phyloP scores from a whole-genome alignment of 176 grass and related monocot genomes.

The Alloteropsis semialata region DNA sequence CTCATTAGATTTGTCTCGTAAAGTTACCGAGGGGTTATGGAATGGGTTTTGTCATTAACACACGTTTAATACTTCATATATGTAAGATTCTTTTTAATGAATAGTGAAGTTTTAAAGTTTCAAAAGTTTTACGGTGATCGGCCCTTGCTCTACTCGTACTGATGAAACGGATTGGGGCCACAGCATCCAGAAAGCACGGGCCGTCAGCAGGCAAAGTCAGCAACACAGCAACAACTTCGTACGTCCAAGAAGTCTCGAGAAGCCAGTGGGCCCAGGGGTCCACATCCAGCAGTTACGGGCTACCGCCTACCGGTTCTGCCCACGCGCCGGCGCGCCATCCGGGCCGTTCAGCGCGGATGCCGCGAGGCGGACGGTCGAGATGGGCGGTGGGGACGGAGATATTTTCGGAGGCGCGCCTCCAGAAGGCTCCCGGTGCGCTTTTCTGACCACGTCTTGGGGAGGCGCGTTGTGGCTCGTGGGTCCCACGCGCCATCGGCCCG shows the following conservation, averaged over 20 bases:
- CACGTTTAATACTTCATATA: too few species aligned
- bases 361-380: not conserved
- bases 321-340: not conserved
- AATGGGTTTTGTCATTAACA: too few species aligned
- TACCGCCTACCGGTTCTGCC: not conserved
- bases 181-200: not conserved
- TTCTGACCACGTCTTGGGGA: not conserved
- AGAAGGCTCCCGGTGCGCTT: constrained; percentile 42
- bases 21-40: too few species aligned
- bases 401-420: constrained; percentile 41
- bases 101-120: too few species aligned
- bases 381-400: not conserved
- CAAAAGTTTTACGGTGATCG: too few species aligned
- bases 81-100: too few species aligned
- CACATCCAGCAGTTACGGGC: not conserved
- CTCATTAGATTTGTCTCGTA: too few species aligned
- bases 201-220: not conserved
- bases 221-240: not conserved
- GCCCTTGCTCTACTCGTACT: too few species aligned
- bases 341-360: not conserved
- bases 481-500: not conserved
- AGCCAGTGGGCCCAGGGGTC: not conserved
- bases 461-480: not conserved
- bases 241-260: not conserved
- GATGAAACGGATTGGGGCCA: not conserved